Evolutionary conservation across 805 yeast genomes (phyloP).

Genomic region (Kodamaea laetipori): DNA sequence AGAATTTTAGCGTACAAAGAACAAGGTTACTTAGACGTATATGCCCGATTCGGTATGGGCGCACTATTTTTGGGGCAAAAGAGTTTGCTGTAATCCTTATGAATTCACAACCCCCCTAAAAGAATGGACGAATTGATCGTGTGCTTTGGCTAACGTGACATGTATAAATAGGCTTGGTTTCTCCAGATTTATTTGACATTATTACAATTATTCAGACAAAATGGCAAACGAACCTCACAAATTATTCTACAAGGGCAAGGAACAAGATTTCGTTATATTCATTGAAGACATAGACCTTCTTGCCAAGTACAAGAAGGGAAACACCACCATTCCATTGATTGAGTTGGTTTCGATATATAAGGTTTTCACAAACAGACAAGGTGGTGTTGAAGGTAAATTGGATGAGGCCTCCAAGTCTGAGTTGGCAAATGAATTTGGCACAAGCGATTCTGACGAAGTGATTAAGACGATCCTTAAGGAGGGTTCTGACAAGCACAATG

Average conservation of each 20-base stretch:
- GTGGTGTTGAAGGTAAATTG: slow-evolving; percentile 72
- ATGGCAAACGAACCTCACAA: slow-evolving; percentile 36
- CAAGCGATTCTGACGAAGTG: slow-evolving; percentile 54
- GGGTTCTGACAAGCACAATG: slow-evolving; percentile 55
- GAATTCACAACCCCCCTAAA: no score
- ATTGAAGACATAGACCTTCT: slow-evolving; percentile 54
- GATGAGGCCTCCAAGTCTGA: slow-evolving; percentile 72
- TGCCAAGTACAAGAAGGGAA: slow-evolving; percentile 51
- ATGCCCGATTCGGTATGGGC: no score
- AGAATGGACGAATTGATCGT: no score
- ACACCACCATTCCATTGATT: slow-evolving; percentile 56
- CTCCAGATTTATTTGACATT: background rate
- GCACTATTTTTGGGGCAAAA: no score
- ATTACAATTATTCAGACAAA: background rate
- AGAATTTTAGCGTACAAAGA: no score
- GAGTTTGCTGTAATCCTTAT: no score
- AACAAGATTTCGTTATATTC: slow-evolving; percentile 66
- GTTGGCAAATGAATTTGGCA: slow-evolving; percentile 69
- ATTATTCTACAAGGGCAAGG: slow-evolving; percentile 65
- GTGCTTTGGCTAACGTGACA: background rate
- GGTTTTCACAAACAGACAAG: slow-evolving; percentile 60
- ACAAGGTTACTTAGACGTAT: no score
- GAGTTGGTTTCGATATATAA: slow-evolving; percentile 65
- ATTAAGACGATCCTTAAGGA: slow-evolving; percentile 57
- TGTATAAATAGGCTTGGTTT: slow-evolving; percentile 3